phyloP scores from a whole-genome alignment of 495 filamentous ascomycete genomes.

The Hypoxylon crocopeplum region DNA sequence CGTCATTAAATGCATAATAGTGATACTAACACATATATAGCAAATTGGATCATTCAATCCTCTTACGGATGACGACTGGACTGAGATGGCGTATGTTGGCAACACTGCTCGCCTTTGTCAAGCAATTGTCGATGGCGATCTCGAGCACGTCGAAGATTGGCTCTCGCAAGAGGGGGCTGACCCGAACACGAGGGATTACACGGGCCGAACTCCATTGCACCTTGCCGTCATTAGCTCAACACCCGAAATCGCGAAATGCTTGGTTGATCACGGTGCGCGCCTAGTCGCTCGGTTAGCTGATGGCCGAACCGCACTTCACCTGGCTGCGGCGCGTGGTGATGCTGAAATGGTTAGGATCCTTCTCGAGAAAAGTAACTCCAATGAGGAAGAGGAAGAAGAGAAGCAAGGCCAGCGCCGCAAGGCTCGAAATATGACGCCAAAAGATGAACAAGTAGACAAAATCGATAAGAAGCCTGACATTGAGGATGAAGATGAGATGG shows the following conservation, averaged over 20 bases:
- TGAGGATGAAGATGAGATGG: conserved; percentile 33
- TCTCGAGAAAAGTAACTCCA: conserved; percentile 70
- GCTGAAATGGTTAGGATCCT: conserved; percentile 72
- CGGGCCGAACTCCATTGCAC: conserved; percentile 81
- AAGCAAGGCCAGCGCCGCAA: conserved; percentile 59
- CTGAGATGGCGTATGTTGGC: conserved; percentile 78
- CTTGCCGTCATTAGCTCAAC: conserved; percentile 72
- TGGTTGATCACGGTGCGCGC: conserved; percentile 76
- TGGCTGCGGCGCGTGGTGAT: conserved; percentile 73
- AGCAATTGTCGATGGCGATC: conserved; percentile 74
- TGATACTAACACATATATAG: conserved; percentile 28
- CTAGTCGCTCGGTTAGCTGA: conserved; percentile 75
- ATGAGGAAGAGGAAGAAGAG: conserved; percentile 70
- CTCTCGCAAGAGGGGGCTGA: conserved; percentile 65
- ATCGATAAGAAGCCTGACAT: conserved; percentile 17
- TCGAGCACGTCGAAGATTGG: conserved; percentile 72
- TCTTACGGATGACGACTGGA: conserved; percentile 82
- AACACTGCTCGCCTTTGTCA: conserved; percentile 74
- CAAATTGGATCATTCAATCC: conserved; percentile 75
- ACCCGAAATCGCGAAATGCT: conserved; percentile 69
- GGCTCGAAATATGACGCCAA: conserved; percentile 21
- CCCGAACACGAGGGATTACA: conserved; percentile 72
- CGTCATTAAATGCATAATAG: neutral
- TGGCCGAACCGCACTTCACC: conserved; percentile 78
- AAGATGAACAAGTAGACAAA: neutral